Evolutionary conservation across 2,329 filamentous ascomycete species (phyloP).

Genomic region (Fusarium continuum): DNA sequence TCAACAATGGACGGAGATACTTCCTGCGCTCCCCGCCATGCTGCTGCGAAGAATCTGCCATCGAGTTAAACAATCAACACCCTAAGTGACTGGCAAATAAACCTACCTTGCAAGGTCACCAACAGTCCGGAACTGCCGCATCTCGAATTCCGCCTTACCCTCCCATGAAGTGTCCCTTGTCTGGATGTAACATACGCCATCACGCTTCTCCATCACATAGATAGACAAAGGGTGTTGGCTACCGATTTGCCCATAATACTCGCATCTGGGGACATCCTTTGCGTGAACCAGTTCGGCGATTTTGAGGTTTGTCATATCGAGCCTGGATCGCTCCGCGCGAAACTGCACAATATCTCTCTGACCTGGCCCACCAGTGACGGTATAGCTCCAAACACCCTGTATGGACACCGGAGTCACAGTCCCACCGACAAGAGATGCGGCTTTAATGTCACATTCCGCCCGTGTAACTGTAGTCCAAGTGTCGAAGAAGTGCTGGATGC

Average conservation of each 20-base stretch:
- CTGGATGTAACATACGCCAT: not conserved
- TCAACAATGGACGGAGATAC: not conserved
- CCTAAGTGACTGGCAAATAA: not conserved
- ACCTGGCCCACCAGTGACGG: not conserved
- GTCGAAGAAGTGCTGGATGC: not conserved
- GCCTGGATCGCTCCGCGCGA: not conserved
- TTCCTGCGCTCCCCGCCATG: not conserved
- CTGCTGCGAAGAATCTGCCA: not conserved
- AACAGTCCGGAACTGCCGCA: not conserved
- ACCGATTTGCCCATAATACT: not conserved
- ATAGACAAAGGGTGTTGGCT: not conserved
- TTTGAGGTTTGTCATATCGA: not conserved
- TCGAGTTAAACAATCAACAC: not conserved
- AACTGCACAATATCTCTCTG: not conserved
- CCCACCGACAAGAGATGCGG: not conserved
- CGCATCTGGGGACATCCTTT: not conserved
- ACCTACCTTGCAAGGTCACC: not conserved
- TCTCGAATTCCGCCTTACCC: not conserved
- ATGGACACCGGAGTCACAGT: not conserved
- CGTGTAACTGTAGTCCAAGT: not conserved
- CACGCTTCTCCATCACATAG: not conserved
- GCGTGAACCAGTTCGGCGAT: not conserved
- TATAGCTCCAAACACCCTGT: not conserved
- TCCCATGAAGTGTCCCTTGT: not conserved
- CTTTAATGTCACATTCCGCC: not conserved